Evolutionary conservation across 352 stramenopile genomes (phyloP).

Genomic region (Pythium utonaiense): DNA sequence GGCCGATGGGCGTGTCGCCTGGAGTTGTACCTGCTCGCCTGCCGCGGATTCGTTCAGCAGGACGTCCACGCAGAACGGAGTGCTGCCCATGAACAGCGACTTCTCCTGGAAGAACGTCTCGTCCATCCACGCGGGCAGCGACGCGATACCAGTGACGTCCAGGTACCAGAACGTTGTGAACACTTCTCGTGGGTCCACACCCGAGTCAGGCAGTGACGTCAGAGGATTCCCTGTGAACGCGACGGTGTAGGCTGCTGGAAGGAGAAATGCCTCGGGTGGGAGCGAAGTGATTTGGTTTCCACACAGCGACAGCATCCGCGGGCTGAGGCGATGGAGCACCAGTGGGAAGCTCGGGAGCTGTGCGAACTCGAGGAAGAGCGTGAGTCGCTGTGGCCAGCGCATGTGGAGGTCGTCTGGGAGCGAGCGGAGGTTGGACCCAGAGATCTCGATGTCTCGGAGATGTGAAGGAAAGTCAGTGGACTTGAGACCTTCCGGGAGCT

Average conservation of each 20-base stretch:
- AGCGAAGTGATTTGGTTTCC: slow-evolving; percentile 5
- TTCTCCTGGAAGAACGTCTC: slow-evolving; percentile 2
- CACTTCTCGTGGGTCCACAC: background rate
- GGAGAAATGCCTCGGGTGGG: background rate
- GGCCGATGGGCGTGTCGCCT: background rate
- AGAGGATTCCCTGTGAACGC: slow-evolving; percentile 8
- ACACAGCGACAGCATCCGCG: slow-evolving; percentile 9
- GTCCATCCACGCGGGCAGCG: slow-evolving; percentile 16
- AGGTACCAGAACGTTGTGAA: slow-evolving; percentile 1
- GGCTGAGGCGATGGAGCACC: background rate
- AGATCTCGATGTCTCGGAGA: slow-evolving; percentile 14
- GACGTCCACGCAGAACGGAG: slow-evolving; percentile 12
- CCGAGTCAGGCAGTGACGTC: slow-evolving; percentile 1
- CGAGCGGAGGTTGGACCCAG: slow-evolving; percentile 1
- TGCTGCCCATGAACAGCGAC: slow-evolving; percentile 4
- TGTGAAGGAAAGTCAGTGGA: background rate
- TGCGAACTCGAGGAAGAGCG: slow-evolving; percentile 6
- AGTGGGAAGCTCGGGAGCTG: slow-evolving; percentile 3
- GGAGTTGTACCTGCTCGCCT: background rate
- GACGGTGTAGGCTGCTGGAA: slow-evolving; percentile 1
- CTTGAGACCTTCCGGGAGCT: slow-evolving; percentile 4
- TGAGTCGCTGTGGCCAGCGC: slow-evolving; percentile 8
- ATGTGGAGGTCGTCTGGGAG: slow-evolving; percentile 9
- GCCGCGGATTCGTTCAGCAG: slow-evolving; percentile 5
- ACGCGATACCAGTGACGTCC: slow-evolving; percentile 4